These are phyloP conservation scores for Psophocarpus tetragonolobus DNA, from an alignment of 306 rosid species.

Conservation along the genomic window DNA sequence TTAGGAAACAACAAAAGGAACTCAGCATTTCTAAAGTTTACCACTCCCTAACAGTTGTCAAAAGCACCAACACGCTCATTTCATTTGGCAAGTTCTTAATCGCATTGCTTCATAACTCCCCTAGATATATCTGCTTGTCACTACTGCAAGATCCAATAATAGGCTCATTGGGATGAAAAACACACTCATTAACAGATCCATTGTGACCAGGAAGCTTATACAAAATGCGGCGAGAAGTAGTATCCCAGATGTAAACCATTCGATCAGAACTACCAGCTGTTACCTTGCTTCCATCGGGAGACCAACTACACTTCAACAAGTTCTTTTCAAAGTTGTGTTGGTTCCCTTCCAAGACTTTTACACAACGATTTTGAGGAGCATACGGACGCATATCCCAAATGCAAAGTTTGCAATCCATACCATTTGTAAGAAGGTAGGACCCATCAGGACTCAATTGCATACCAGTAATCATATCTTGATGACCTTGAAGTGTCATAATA, in stretches of 20 bases:
- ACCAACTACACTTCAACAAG: slow-evolving; percentile 88
- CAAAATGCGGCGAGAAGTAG: slow-evolving; percentile 83
- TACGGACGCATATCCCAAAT: slow-evolving; percentile 99
- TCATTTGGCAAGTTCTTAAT: slow-evolving; percentile 20
- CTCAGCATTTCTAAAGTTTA: slow-evolving; percentile 17
- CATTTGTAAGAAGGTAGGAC: slow-evolving; percentile 91
- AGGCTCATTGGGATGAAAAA: slow-evolving; percentile 81
- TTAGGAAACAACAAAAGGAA: slow-evolving; percentile 16
- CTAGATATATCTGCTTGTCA: slow-evolving; percentile 87
- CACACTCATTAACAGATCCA: slow-evolving; percentile 83
- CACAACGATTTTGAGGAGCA: slow-evolving; percentile 93
- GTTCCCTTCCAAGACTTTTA: slow-evolving; percentile 93
- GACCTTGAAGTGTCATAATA: slow-evolving; percentile 88
- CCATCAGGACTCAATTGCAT: slow-evolving; percentile 99
- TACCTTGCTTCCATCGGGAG: slow-evolving; percentile 94
- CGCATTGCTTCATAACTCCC: slow-evolving; percentile 63
- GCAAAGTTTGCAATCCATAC: slow-evolving; percentile 95
- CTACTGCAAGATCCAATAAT: slow-evolving; percentile 85
- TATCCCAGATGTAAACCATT: slow-evolving; percentile 92
- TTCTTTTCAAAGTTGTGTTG: slow-evolving; percentile 94
- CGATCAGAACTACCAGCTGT: slow-evolving; percentile 93
- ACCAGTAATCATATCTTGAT: slow-evolving; percentile 94
- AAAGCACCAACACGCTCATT: slow-evolving; percentile 25
- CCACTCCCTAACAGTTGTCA: slow-evolving; percentile 3
- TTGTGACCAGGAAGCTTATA: slow-evolving; percentile 94